Evolutionary conservation across 2,329 filamentous ascomycete species (phyloP), one percentile per base, ranked within the genome.

Genomic region (Sordariomycetes sp.): DNA sequence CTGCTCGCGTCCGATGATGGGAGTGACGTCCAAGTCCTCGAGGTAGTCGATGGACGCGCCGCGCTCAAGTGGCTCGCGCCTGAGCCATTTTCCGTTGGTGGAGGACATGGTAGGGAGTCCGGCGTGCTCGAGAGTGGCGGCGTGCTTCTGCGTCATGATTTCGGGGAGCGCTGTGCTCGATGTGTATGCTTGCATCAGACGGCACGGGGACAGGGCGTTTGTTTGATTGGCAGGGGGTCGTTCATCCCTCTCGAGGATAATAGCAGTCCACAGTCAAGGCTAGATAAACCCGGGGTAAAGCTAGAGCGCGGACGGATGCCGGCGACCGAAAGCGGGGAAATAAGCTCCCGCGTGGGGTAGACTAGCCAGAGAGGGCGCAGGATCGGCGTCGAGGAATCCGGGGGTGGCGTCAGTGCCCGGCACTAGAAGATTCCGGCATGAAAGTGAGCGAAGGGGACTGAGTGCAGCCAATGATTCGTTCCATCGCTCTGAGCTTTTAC

Each of bases 1-100:
- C 58, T 77, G 83, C 63, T 83, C 80, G 17, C 75, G 74, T 1
- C 79, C 80, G 51, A 82, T 81, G 20, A 75, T 70, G 0, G 79
- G 79, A 0, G 79, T 81, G 5, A 75, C 66, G 56, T 81, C 78
- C 55, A 74, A 73, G 3, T 69, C 72, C 39, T 73, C 62, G 60
- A 74, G 77, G 32, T 68, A 62, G 42, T 76, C 72, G 0, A 78
- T 65, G 3, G 65, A 66, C 1, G 74, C 73, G 3, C 67, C 70
- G 22, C 64, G 64, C 59, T 67, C 67, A 15, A 71, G 58, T 2
- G 69, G 69, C 55, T 57, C 56, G 25, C 35, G 51, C 28, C 42
- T 52, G 6, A 55, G 42, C 10, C 25, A 24, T 42, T 55, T 48
- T 2, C 48, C 55, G 28, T 57, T 57, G 12, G 45, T 36, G 20